These are phyloP conservation scores for Miscanthus lutarioriparius DNA, from an alignment of 176 grass and related monocot species.

Conservation along the genomic window DNA sequence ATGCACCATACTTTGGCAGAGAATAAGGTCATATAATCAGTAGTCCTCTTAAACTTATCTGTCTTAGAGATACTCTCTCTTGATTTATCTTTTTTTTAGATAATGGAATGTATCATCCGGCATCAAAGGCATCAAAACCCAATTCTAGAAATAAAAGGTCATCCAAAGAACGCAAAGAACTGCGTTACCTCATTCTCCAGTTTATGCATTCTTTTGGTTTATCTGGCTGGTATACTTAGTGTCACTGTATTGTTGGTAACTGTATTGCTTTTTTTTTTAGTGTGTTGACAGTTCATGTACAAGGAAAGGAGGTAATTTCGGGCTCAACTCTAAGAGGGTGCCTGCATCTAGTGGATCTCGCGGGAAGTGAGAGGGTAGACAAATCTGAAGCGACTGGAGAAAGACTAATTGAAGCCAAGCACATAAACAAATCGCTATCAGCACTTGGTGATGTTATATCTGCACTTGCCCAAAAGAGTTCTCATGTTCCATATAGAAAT, in stretches of 20 bases:
- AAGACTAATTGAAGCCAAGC: constrained; percentile 78
- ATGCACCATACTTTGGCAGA: neutral
- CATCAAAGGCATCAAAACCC: neutral
- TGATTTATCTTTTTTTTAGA: neutral
- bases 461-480: constrained; percentile 79
- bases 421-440: constrained; percentile 85
- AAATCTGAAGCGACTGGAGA: constrained; percentile 86
- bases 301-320: constrained; percentile 60
- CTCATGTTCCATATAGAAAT: constrained; percentile 86
- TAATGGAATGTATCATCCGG: neutral
- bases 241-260: neutral
- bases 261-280: constrained; percentile 44
- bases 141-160: neutral
- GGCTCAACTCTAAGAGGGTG: constrained; percentile 71
- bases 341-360: constrained; percentile 87
- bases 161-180: neutral
- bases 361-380: constrained; percentile 83
- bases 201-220: neutral
- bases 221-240: neutral
- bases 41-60: neutral
- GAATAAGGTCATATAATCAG: neutral
- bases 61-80: neutral
- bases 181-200: neutral
- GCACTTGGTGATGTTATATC: constrained; percentile 88
- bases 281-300: constrained; percentile 85